These are phyloP conservation scores for Aspergillus olivimuriae DNA, from an alignment of 495 filamentous ascomycete genomes.

Conservation along the genomic window DNA sequence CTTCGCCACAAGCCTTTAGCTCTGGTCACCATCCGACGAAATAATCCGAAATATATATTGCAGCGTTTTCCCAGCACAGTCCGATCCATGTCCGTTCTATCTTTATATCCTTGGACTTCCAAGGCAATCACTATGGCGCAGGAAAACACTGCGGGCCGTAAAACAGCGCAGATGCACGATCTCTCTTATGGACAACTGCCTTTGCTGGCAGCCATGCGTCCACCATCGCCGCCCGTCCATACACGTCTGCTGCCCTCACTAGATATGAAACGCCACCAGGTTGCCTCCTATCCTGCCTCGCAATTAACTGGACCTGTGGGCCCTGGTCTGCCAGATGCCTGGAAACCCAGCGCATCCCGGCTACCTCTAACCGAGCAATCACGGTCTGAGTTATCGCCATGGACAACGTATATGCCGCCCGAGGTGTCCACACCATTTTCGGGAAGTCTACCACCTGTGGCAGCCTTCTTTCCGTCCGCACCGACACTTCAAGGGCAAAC, in stretches of 20 bases:
- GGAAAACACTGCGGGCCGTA: slow-evolving; percentile 22
- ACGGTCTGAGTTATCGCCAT: slow-evolving; percentile 21
- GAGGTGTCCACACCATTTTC: slow-evolving; percentile 23
- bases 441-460: slow-evolving; percentile 20
- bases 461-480: slow-evolving; percentile 36
- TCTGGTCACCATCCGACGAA: slow-evolving; percentile 19
- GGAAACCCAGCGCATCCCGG: slow-evolving; percentile 41
- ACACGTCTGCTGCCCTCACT: slow-evolving; percentile 28
- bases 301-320: slow-evolving; percentile 43
- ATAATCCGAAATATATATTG: slow-evolving; percentile 45
- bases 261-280: slow-evolving; percentile 39
- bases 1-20: too few relatives aligned
- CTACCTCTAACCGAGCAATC: slow-evolving; percentile 39
- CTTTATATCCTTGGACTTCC: slow-evolving; percentile 39
- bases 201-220: slow-evolving; percentile 27
- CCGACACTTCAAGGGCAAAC: too few relatives aligned
- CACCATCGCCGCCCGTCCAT: slow-evolving; percentile 26
- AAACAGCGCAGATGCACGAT: slow-evolving; percentile 17
- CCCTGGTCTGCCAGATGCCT: slow-evolving; percentile 29
- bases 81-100: slow-evolving; percentile 46
- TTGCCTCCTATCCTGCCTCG: slow-evolving; percentile 62
- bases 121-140: slow-evolving; percentile 18
- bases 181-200: slow-evolving; percentile 27
- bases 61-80: slow-evolving; percentile 31
- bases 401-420: slow-evolving; percentile 24